These are phyloP conservation scores for Auxenochlorella pyrenoidosa DNA, from an alignment of 139 green algal genomes.

Conservation along the genomic window DNA sequence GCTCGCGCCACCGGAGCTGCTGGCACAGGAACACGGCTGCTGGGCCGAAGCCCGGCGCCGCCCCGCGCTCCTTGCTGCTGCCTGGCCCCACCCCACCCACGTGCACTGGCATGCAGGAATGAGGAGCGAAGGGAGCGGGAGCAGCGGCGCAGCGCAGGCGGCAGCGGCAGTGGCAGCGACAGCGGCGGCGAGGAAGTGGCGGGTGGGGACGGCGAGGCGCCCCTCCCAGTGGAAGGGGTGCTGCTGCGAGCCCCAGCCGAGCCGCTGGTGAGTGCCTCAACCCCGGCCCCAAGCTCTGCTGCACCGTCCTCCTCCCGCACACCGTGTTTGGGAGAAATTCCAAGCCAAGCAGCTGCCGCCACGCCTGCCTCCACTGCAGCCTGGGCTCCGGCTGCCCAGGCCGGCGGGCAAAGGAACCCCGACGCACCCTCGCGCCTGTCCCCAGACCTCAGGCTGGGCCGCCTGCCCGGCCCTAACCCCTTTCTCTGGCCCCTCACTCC, in stretches of 20 bases:
- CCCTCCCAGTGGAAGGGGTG: background rate
- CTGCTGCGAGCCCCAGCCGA: background rate
- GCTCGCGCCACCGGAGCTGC: too few relatives aligned
- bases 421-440: too few relatives aligned
- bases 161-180: background rate
- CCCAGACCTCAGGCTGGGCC: too few relatives aligned
- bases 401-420: too few relatives aligned
- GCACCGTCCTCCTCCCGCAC: background rate
- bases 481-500: too few relatives aligned
- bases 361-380: too few relatives aligned
- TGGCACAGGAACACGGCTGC: too few relatives aligned
- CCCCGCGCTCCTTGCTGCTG: background rate
- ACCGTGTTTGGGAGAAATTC: background rate
- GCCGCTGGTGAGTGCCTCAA: background rate
- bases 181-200: background rate
- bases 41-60: too few relatives aligned
- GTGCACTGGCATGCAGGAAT: background rate
- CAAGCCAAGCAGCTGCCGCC: background rate
- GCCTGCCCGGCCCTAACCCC: too few relatives aligned
- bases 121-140: constrained; percentile 9
- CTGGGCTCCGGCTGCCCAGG: too few relatives aligned
- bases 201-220: background rate
- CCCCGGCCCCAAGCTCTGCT: background rate
- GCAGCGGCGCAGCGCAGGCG: too few relatives aligned
- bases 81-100: background rate